These are phyloP conservation scores for Thermothielavioides terrestris DNA, from an alignment of 495 filamentous ascomycete species.

Conservation along the genomic window DNA sequence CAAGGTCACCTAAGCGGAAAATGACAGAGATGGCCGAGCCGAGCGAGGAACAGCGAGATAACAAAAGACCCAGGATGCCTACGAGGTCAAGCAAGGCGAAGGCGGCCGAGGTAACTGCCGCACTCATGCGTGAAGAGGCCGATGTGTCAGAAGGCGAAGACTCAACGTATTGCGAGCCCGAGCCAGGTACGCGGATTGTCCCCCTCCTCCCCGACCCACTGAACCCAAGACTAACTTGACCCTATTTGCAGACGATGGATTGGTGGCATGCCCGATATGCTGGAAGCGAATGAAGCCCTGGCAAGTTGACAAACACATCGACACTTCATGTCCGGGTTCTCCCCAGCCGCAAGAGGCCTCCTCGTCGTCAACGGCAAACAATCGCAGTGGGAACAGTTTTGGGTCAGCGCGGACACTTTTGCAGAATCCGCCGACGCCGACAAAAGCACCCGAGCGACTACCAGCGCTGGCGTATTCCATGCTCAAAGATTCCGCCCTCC, in stretches of 20 bases:
- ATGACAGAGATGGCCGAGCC: conserved; percentile 38
- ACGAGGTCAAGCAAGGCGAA: conserved; percentile 34
- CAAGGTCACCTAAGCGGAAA: conserved; percentile 42
- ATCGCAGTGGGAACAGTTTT: conserved; percentile 14
- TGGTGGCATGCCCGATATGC: conserved; percentile 80
- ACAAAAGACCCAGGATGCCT: conserved; percentile 41
- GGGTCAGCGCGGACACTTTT: conserved; percentile 7
- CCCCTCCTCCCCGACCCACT: not conserved
- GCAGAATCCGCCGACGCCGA: conserved; percentile 5
- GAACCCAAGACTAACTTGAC: conserved; percentile 17
- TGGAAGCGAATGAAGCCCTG: conserved; percentile 62
- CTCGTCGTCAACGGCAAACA: conserved; percentile 7
- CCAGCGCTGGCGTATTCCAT: conserved; percentile 73
- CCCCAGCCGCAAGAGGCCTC: conserved; percentile 16
- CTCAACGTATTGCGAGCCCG: conserved; percentile 20
- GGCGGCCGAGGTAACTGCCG: conserved; percentile 27
- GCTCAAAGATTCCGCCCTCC: conserved; percentile 63
- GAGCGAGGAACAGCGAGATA: conserved; percentile 18
- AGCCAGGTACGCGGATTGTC: conserved; percentile 19
- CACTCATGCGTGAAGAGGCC: conserved; percentile 29
- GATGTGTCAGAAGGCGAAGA: conserved; percentile 25
- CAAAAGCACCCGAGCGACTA: conserved; percentile 44
- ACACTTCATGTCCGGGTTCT: conserved; percentile 45
- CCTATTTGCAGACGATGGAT: conserved; percentile 55
- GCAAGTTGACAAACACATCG: conserved; percentile 71